phyloP scores from a whole-genome alignment of 2,329 filamentous ascomycete genomes.

The Penicillium sp. region DNA sequence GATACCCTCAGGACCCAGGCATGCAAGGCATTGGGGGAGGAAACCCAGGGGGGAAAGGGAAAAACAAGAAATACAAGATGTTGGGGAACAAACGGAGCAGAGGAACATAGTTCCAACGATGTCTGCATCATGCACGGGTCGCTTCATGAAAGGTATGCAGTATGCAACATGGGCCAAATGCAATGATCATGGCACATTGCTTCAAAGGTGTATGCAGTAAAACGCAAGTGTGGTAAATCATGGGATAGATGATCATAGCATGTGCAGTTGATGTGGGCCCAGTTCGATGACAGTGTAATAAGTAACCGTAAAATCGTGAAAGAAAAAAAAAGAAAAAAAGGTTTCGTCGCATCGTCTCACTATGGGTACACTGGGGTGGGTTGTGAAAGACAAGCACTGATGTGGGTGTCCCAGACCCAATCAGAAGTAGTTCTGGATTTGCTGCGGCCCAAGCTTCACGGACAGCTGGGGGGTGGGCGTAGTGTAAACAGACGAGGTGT shows the following conservation, averaged over 20 bases:
- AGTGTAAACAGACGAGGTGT: slow-evolving; percentile 34
- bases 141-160: slow-evolving; percentile 19
- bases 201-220: slow-evolving; percentile 18
- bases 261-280: slow-evolving; percentile 22
- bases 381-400: slow-evolving; percentile 23
- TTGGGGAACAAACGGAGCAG: slow-evolving; percentile 4
- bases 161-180: slow-evolving; percentile 24
- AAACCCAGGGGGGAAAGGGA: neutral
- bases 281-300: slow-evolving; percentile 26
- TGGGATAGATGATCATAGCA: slow-evolving; percentile 17
- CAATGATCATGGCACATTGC: slow-evolving; percentile 25
- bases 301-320: slow-evolving; percentile 30
- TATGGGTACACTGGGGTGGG: slow-evolving; percentile 40
- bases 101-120: slow-evolving; percentile 7
- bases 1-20: neutral
- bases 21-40: neutral
- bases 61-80: slow-evolving; percentile 6
- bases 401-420: slow-evolving; percentile 15
- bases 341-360: slow-evolving; percentile 38
- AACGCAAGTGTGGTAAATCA: slow-evolving; percentile 19
- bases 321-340: slow-evolving; percentile 16
- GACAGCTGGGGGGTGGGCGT: slow-evolving; percentile 31
- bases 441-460: slow-evolving; percentile 30
- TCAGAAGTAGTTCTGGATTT: slow-evolving; percentile 38
- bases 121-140: slow-evolving; percentile 20